A percentile compares a stretch with the other conserved stretches of the same genome.
phyloP scores from a whole-genome alignment of 2,329 filamentous ascomycete species.

The Aspergillus sp. region DNA sequence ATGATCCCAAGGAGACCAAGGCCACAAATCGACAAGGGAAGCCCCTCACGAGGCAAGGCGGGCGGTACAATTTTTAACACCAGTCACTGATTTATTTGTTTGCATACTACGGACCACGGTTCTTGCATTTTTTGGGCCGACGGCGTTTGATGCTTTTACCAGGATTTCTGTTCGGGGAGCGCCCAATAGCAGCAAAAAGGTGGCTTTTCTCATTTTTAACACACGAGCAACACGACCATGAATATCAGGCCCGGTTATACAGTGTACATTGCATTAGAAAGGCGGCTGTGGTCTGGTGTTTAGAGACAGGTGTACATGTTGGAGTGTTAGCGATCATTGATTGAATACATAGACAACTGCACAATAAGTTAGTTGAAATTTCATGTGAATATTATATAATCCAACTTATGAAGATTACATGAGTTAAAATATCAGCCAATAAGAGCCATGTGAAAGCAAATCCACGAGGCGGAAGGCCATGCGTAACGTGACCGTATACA shows the following conservation, averaged over 20 bases:
- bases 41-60: conserved; percentile 51
- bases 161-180: conserved; percentile 8
- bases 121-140: conserved; percentile 8
- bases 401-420: not conserved
- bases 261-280: conserved; percentile 15
- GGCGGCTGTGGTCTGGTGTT: not conserved
- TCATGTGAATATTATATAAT: not conserved
- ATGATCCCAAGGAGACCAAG: conserved; percentile 41
- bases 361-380: not conserved
- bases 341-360: not conserved
- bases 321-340: not conserved
- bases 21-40: conserved; percentile 50
- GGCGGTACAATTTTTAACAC: conserved; percentile 46
- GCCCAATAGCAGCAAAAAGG: conserved; percentile 9
- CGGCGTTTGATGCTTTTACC: conserved; percentile 8
- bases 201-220: conserved; percentile 14
- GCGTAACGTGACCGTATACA: conserved; percentile 22
- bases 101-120: conserved; percentile 2
- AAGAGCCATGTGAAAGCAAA: not conserved
- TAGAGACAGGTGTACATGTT: not conserved
- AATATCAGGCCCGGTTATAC: conserved; percentile 10
- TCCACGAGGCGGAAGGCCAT: conserved; percentile 20
- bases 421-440: not conserved
- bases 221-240: conserved; percentile 25
- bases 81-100: conserved; percentile 5